A percentile compares a stretch with the other conserved stretches of the same genome.
Conservation (phyloP, 106 monocot species). For the Allium cepa region DNA sequence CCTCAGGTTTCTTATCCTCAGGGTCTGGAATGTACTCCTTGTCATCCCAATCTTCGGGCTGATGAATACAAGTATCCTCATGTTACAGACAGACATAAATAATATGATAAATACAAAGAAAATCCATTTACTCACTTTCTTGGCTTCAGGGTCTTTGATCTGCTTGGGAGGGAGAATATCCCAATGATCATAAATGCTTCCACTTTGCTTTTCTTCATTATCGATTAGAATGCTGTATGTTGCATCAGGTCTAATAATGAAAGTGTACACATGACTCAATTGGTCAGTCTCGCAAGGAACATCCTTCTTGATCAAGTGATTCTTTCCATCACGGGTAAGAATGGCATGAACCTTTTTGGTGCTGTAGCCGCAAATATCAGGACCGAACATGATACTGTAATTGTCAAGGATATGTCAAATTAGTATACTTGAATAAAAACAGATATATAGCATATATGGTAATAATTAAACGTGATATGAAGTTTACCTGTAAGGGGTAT, state of each 20-base stretch:
- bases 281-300: constrained; percentile 63
- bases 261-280: constrained; percentile 57
- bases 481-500: constrained; percentile 23
- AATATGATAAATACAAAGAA: neutral
- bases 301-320: constrained; percentile 56
- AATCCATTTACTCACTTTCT: constrained; percentile 29
- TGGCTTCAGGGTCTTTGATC: constrained; percentile 64
- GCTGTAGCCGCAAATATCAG: constrained; percentile 58
- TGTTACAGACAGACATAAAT: neutral
- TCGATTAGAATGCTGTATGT: constrained; percentile 57
- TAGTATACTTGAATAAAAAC: constrained; percentile 1
- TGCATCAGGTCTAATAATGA: constrained; percentile 54
- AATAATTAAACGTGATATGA: neutral
- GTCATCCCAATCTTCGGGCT: constrained; percentile 82
- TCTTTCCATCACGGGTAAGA: constrained; percentile 48
- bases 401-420: neutral
- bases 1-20: constrained; percentile 70
- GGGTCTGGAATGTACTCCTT: constrained; percentile 51
- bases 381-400: constrained; percentile 72
- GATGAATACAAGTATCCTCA: constrained; percentile 1
- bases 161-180: constrained; percentile 62
- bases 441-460: no score
- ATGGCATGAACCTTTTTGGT: constrained; percentile 65
- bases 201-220: constrained; percentile 52
- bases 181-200: constrained; percentile 57